Evolutionary conservation across 1,139 yeast genomes (phyloP), one percentile per base, ranked within the genome.

Genomic region (Saccharomyces hybrid): DNA sequence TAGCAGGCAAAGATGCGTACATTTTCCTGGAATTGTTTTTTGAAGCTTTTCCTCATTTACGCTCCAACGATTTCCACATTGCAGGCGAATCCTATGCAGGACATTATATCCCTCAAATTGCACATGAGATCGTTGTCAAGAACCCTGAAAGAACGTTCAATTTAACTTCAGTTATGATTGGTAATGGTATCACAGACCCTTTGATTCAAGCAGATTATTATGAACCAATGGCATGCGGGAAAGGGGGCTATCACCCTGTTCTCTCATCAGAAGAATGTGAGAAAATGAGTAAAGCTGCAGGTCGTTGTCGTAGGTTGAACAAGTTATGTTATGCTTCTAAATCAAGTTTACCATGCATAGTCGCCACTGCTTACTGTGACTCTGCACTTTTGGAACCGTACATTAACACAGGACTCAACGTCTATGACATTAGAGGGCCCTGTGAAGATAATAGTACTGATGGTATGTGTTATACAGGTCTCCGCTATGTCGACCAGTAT

Each of bases 11-110:
- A 71, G 98, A 93, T 69, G 96, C 90, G 32, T 88, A 88, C 64
- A 96, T 96, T 1, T 91, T 93, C 73, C 79, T 93, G 71, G 85
- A 87, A 68, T 79, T 91, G 68, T 93, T 93, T 77, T 93, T 87
- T 79, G 80, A 86, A 72, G 88, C 88, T 69, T 93, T 90, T 81
- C 96, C 97, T 48, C 82, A 91, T 73, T 89, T 86, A 73, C 72
- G 78, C 50, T 72, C 80, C 38, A 55, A 61, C 14, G 65, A 62
- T 23, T 90, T 93, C 85, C 98, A 91, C 73, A 90, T 93, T 73
- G 95, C 98, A 50, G 99, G 98, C 64, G 98, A 93, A 74, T 88
- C 96, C 14, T 93, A 93, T 70, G 99, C 96, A 54, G 99, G 99
- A 59, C 98, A 93, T 72, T 93, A 93, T 73, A 90, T 93, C 62